These are phyloP conservation scores for Penicillium griseofulvum DNA, from an alignment of 2,329 filamentous ascomycete genomes.

Conservation along the genomic window DNA sequence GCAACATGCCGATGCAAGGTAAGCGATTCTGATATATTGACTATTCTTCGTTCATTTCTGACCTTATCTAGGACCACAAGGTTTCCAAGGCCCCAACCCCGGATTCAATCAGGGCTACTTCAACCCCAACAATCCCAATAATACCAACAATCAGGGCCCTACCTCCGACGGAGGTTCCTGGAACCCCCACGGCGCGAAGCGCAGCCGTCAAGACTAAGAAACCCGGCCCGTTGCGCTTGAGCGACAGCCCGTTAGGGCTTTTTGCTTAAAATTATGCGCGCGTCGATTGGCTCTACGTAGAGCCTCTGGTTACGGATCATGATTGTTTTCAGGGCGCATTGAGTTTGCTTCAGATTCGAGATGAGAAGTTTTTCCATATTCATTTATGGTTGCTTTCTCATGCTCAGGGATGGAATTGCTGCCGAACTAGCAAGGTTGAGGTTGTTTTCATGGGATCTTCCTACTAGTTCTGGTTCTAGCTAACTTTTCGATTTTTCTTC, in stretches of 20 bases:
- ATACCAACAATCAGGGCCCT: conserved; percentile 28
- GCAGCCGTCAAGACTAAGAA: conserved; percentile 66
- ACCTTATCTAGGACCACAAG: conserved; percentile 36
- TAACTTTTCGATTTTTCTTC: neutral
- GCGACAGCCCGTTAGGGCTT: too few relatives aligned
- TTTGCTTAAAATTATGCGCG: neutral
- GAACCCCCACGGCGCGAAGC: conserved; percentile 79
- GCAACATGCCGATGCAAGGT: conserved; percentile 52
- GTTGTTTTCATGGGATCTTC: neutral
- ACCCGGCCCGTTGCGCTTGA: neutral
- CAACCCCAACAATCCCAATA: conserved; percentile 48
- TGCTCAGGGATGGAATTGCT: too few relatives aligned
- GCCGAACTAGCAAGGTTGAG: neutral
- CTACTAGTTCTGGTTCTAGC: neutral
- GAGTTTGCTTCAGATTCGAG: neutral
- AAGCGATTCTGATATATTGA: conserved; percentile 25
- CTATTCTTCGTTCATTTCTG: conserved; percentile 1
- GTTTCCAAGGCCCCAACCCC: conserved; percentile 65
- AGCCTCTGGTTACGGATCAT: neutral
- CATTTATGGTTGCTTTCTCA: neutral
- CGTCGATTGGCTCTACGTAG: neutral
- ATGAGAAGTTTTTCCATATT: neutral
- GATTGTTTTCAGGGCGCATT: neutral
- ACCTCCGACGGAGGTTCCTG: conserved; percentile 59
- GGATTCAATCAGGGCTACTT: conserved; percentile 19